These are phyloP conservation scores for Ophiorrhiza pumila DNA, from an alignment of 257 asterid species.

Conservation along the genomic window DNA sequence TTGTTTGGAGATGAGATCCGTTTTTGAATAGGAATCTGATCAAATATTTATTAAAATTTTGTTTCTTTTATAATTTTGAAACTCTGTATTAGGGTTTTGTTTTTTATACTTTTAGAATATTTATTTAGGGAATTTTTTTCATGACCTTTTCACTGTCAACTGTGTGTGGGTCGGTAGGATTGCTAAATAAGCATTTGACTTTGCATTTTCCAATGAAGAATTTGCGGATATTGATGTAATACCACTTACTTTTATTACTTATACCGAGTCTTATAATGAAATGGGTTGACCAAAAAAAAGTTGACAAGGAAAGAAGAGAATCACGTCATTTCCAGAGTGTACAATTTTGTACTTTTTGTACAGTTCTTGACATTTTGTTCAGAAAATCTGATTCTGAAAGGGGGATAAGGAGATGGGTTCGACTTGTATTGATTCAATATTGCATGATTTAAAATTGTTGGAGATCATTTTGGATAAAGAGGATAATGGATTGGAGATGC, in stretches of 20 bases:
- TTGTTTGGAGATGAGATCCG: too few species aligned
- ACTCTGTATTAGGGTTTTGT: too few species aligned
- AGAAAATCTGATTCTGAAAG: not conserved
- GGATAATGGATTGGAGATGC: not conserved
- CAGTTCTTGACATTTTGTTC: not conserved
- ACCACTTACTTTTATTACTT: not conserved
- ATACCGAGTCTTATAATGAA: too few species aligned
- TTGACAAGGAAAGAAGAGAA: not conserved
- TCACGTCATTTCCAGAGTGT: not conserved
- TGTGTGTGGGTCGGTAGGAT: too few species aligned
- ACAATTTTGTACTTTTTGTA: not conserved
- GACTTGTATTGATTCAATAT: not conserved
- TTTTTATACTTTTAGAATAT: too few species aligned
- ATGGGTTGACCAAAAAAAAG: not conserved
- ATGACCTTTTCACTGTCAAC: too few species aligned
- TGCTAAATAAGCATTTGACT: not conserved
- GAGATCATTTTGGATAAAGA: not conserved
- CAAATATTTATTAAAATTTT: too few species aligned
- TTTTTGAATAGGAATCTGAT: too few species aligned
- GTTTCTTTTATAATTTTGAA: too few species aligned
- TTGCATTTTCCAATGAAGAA: too few species aligned
- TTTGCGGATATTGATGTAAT: too few species aligned
- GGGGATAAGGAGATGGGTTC: not conserved
- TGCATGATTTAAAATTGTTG: not conserved
- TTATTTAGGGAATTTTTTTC: too few species aligned